Evolutionary conservation across 2,329 filamentous ascomycete species (phyloP), one percentile per base, ranked within the genome.

Genomic region (Cercospora beticola): DNA sequence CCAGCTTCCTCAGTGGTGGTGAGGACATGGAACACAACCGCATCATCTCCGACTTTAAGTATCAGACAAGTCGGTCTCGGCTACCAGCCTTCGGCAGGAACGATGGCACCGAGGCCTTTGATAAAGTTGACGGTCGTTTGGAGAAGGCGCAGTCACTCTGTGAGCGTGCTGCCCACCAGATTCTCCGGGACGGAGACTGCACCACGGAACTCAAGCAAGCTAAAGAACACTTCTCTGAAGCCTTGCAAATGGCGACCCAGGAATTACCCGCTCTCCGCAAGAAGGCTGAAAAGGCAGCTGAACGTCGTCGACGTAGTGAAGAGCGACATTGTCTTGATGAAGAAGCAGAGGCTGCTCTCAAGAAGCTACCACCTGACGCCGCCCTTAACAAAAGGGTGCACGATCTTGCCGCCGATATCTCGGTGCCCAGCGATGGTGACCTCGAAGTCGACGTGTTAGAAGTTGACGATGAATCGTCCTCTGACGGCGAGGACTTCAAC

Each of bases 161-260:
- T 78, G 94, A 97, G 81, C 89, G 89, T 64, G 94, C 91, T 2
- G 94, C 94, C 0, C 93, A 97, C 76, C 92, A 96, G 76, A 93
- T 95, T 70, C 84, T 97, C n/a, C 88, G 94, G 26, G 91, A 93
- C 64, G 94, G 93, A 10, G 90, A 95, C 75, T 97, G 94, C 79
- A 86, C 84, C n/a, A 86, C 88, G 18, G 92, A 97, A 78, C 86
- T 97, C 46, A 83, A 84, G 28, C 89, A 88, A 58, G 90, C 94
- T 64, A 87, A 89, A 75, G 83, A 85, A 67, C 87, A 88, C 16
- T 86, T 96, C 54, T 81, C 81, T 8, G 85, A 89, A 65, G 88
- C 93, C 0, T 83, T 89, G 62, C 85, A 86, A 33, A 81, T 87
- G 64, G 84, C 62, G 12, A 70, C 76, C 57, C 69, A 46, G 14